Evolutionary conservation across 345 rosid genomes (phyloP).

Genomic region (Psidium guajava): DNA sequence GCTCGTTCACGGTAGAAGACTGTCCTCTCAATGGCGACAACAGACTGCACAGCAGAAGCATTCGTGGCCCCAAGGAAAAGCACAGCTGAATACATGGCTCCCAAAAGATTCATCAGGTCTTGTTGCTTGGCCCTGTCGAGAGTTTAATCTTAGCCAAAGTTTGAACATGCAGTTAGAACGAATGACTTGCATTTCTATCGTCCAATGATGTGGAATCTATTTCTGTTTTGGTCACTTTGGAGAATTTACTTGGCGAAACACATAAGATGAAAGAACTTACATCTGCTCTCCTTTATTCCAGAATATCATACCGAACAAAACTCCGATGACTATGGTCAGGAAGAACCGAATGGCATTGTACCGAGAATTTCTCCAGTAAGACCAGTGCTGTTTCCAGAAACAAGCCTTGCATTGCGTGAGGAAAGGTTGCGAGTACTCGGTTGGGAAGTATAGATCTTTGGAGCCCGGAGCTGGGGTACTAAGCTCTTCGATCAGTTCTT

Average conservation of each 20-base stretch:
- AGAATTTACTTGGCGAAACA: neutral
- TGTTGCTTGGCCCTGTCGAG: slow-evolving; percentile 28
- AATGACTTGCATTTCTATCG: neutral
- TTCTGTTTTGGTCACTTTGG: neutral
- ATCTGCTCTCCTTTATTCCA: neutral
- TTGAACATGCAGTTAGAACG: neutral
- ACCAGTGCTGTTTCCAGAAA: slow-evolving; percentile 60
- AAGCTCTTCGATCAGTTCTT: neutral
- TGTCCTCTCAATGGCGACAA: slow-evolving; percentile 46
- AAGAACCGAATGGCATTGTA: slow-evolving; percentile 46
- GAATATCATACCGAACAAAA: neutral
- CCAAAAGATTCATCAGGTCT: slow-evolving; percentile 48
- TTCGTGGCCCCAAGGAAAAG: slow-evolving; percentile 55
- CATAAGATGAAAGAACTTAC: neutral
- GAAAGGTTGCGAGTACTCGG: neutral
- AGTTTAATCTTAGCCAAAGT: neutral
- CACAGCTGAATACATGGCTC: slow-evolving; percentile 54
- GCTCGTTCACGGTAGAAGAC: slow-evolving; percentile 75
- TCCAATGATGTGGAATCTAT: neutral
- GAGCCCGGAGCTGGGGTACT: neutral
- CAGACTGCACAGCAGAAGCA: slow-evolving; percentile 41
- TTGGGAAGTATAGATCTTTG: neutral
- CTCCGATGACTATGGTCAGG: neutral
- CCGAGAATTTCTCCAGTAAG: slow-evolving; percentile 62
- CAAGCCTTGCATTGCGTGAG: slow-evolving; percentile 44